These are phyloP conservation scores for Multifurca ochricompacta DNA, from an alignment of 768 basidiomycete species.

Conservation along the genomic window DNA sequence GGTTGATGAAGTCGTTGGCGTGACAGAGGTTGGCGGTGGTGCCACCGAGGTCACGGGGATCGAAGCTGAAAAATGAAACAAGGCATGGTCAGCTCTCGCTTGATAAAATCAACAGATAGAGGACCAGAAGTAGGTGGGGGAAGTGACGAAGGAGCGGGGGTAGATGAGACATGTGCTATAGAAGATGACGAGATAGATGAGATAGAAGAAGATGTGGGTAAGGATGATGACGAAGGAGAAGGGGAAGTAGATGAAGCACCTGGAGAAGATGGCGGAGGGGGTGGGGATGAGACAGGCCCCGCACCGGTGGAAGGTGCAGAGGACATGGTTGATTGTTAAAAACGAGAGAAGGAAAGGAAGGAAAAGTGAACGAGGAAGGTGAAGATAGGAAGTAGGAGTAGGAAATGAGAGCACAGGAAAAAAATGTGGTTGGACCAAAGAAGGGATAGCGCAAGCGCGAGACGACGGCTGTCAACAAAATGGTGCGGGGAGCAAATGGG, in stretches of 20 bases:
- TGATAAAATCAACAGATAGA: background rate
- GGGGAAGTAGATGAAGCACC: slow-evolving; percentile 12
- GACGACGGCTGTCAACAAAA: background rate
- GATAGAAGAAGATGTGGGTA: background rate
- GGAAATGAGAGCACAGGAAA: background rate
- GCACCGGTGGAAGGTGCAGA: background rate
- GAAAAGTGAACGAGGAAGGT: background rate
- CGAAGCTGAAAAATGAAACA: background rate
- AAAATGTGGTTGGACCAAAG: background rate
- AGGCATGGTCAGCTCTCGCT: background rate
- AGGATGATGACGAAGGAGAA: slow-evolving; percentile 2
- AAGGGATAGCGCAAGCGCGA: background rate
- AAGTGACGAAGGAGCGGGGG: background rate
- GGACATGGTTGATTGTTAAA: background rate
- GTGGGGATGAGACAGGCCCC: background rate
- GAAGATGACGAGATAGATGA: background rate
- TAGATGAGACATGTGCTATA: background rate
- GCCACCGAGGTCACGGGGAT: background rate
- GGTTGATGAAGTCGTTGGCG: background rate
- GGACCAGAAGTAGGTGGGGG: background rate
- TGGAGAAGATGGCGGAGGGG: slow-evolving; percentile 5
- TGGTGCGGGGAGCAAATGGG: background rate
- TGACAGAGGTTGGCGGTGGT: background rate
- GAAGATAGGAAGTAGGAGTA: background rate
- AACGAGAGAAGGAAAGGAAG: background rate